Conservation (phyloP, 106 monocot species). For the Triglochin maritima region DNA sequence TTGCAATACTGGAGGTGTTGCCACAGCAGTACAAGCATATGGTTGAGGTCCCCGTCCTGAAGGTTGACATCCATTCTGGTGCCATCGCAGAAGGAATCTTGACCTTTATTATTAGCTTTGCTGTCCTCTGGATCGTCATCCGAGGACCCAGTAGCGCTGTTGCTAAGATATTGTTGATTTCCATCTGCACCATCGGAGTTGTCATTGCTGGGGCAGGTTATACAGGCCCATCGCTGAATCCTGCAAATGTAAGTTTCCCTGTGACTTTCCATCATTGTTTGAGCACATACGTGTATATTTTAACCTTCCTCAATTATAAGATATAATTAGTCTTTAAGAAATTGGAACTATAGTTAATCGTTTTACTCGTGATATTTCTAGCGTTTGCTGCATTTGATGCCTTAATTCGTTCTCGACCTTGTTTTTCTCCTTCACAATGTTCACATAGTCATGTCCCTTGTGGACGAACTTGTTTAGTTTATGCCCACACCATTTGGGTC, state of each 20-base stretch:
- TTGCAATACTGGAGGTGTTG: conserved; percentile 61
- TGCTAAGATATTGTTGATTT: conserved; percentile 50
- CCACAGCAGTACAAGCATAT: conserved; percentile 67
- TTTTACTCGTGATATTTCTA: not conserved
- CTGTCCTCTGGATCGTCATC: conserved; percentile 52
- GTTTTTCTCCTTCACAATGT: not conserved
- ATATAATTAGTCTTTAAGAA: not conserved
- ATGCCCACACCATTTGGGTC: not conserved
- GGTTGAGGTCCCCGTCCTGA: conserved; percentile 61
- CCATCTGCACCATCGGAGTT: conserved; percentile 42
- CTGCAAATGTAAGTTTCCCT: conserved; percentile 46
- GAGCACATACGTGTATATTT: not conserved
- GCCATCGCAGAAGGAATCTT: conserved; percentile 66
- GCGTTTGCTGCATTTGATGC: not conserved
- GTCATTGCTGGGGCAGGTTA: conserved; percentile 51
- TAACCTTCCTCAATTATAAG: not conserved
- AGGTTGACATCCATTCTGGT: conserved; percentile 72
- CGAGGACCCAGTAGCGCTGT: conserved; percentile 56
- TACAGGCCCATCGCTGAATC: conserved; percentile 79
- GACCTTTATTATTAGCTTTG: conserved; percentile 58
- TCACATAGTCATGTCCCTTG: not conserved
- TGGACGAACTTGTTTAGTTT: not conserved
- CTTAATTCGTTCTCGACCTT: not conserved
- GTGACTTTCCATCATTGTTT: not conserved
- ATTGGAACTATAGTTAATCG: not conserved